phyloP scores from a whole-genome alignment of 352 stramenopile genomes.

The Phytophthora sansomeana region DNA sequence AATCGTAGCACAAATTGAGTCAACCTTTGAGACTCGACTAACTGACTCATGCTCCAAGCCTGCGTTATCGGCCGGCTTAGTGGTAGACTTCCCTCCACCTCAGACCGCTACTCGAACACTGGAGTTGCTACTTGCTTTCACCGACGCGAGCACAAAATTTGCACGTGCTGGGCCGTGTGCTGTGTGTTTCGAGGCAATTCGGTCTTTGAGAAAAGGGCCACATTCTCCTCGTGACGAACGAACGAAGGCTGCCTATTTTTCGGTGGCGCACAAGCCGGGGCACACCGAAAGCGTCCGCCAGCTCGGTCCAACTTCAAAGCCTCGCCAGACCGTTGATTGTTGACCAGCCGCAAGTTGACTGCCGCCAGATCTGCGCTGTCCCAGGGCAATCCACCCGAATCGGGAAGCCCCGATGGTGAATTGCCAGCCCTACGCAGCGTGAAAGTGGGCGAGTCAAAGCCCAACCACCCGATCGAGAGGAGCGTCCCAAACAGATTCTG shows the following conservation, averaged over 20 bases:
- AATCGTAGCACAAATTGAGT: not conserved
- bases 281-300: slow-evolving; percentile 36
- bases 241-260: slow-evolving; percentile 24
- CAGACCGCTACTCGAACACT: no score
- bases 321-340: not conserved
- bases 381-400: not conserved
- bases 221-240: slow-evolving; percentile 21
- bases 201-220: slow-evolving; percentile 26
- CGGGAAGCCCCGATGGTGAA: not conserved
- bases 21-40: not conserved
- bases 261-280: slow-evolving; percentile 18
- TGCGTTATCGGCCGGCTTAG: no score
- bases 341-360: not conserved
- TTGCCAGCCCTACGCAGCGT: no score
- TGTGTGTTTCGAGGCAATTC: slow-evolving; percentile 17
- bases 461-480: not conserved
- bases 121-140: not conserved
- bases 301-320: slow-evolving; percentile 29
- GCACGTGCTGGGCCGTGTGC: slow-evolving; percentile 21
- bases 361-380: not conserved
- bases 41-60: not conserved
- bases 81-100: no score
- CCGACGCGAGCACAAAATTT: slow-evolving; percentile 25
- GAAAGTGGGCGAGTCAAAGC: no score
- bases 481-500: not conserved